Evolutionary conservation across 2,329 filamentous ascomycete species (phyloP).

Genomic region (Parastagonospora avenae): DNA sequence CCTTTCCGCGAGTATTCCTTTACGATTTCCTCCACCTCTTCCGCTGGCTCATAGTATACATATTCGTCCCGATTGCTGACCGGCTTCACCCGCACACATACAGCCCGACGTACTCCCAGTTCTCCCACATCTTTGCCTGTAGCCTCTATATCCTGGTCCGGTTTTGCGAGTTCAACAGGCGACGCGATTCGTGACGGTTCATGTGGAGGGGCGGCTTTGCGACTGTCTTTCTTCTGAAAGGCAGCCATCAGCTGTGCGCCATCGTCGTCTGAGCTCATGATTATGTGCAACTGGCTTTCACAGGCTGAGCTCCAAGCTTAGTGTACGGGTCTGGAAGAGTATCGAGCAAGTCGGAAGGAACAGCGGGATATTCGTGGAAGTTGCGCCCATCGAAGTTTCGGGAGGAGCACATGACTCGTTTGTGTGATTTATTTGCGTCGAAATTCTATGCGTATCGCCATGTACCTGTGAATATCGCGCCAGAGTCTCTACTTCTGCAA

Average conservation of each 20-base stretch:
- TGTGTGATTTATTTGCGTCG: too few species aligned
- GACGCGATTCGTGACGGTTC: constrained; percentile 8
- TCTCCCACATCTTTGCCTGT: background rate
- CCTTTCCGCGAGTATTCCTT: constrained; percentile 41
- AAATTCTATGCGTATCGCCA: too few species aligned
- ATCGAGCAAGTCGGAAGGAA: too few species aligned
- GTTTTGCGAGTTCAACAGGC: constrained; percentile 17
- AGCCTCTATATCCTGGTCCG: constrained; percentile 15
- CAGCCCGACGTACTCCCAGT: constrained; percentile 13
- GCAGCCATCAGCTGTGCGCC: constrained; percentile 32
- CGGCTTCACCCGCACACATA: constrained; percentile 34
- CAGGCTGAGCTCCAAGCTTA: background rate
- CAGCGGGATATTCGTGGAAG: too few species aligned
- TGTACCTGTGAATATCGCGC: too few species aligned
- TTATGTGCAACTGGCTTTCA: background rate
- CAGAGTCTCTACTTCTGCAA: too few species aligned
- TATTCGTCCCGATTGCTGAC: constrained; percentile 40
- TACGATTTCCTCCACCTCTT: constrained; percentile 49
- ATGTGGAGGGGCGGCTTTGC: background rate
- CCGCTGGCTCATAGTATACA: constrained; percentile 35
- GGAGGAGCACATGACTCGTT: too few species aligned
- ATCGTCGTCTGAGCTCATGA: constrained; percentile 36
- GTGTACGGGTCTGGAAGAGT: too few species aligned
- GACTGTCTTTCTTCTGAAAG: constrained; percentile 23
- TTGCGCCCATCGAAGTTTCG: too few species aligned